Percentiles rank a stretch among this genome's conserved stretches.
Conservation (phyloP, 192 early-diverging fungal species). For the Haplosporangium gracile region DNA sequence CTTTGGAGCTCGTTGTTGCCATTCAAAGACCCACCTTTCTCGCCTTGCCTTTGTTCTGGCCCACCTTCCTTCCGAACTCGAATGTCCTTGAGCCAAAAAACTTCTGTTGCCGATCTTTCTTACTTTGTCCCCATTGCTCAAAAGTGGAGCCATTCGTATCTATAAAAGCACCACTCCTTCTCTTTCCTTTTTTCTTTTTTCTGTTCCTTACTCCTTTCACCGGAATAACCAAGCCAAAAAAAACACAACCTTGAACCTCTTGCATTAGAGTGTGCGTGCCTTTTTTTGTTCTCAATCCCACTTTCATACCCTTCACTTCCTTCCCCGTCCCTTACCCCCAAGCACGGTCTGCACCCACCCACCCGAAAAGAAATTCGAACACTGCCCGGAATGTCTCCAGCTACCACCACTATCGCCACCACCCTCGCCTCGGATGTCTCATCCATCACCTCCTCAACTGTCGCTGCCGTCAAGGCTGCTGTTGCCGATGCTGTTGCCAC, state of each 20-base stretch:
- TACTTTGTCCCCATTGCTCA: background rate
- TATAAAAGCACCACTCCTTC: constrained; percentile 12
- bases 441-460: background rate
- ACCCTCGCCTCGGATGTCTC: background rate
- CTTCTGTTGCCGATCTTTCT: background rate
- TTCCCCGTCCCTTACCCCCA: background rate
- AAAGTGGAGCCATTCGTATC: background rate
- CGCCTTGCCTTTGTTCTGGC: background rate
- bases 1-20: background rate
- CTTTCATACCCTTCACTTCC: background rate
- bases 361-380: constrained; percentile 44
- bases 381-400: constrained; percentile 38
- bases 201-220: background rate
- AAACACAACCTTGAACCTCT: background rate
- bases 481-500: background rate
- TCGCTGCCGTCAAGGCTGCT: background rate
- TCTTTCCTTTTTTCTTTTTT: background rate
- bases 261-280: background rate
- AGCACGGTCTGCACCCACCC: constrained; percentile 54
- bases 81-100: background rate
- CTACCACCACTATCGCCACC: constrained; percentile 15
- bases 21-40: background rate
- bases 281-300: constrained; percentile 1
- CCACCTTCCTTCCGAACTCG: background rate
- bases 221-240: constrained; percentile 11